Evolutionary conservation across 2,329 filamentous ascomycete species (phyloP), one percentile per base, ranked within the genome.

Genomic region (Rosellinia necatrix): DNA sequence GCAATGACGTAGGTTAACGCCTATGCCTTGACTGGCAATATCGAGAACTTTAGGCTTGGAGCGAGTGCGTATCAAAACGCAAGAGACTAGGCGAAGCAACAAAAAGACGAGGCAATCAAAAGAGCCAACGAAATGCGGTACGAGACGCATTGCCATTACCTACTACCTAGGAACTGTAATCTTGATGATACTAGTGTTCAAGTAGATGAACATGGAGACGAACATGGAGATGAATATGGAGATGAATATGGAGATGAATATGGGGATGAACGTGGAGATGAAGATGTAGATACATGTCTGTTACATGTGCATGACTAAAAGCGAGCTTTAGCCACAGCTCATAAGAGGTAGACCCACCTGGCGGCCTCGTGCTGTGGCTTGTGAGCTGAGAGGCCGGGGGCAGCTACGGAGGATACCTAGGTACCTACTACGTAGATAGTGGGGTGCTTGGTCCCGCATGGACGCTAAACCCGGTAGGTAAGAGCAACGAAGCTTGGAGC

Each of bases 401-500:
- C 1, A 40, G 37, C 37, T 17, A 42, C 40, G 6, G 19, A 22
- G 19, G 29, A 57, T 60, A 59, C 43, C 19, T 55, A 44, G 6
- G 47, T 62, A 59, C 38, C 17, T 56, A 50, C 29, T 21, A 7
- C 19, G 15, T 34, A 19, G 29, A 21, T 29, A 30, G 30, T 44
- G 53, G 51, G 59, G n/a, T 50, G n/a, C n/a, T n/a, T n/a, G 43
- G 29, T 22, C 34, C 43, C 49, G 52, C 49, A 50, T 47, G 24
- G 40, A n/a, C 49, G 52, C 67, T 70, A 70, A 58, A 30, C 67
- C 64, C n/a, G 35, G 64, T 55, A 30, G 34, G 65, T 61, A 56
- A 49, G 58, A 61, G 58, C 67, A 63, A 69, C 67, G 67, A 68
- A 69, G 66, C 67, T 69, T 68, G 56, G 61, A 69, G 67, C 65